Evolutionary conservation across 2,329 filamentous ascomycete genomes (phyloP).

Genomic region (Decorospora gaudefroyi): DNA sequence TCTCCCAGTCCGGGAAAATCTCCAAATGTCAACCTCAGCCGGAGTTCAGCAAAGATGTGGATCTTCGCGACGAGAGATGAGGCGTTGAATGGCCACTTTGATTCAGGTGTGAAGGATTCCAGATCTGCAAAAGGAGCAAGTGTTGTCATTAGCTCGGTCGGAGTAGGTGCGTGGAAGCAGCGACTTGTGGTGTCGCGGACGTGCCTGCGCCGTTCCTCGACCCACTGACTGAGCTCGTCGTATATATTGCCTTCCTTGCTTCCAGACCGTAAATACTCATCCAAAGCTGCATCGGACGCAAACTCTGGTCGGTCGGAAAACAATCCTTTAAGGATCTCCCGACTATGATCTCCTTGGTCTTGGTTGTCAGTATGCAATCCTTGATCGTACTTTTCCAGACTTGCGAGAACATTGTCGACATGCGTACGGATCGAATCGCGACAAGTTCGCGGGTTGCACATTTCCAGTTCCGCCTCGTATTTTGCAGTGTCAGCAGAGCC

Average conservation of each 20-base stretch:
- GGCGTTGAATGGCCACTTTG: not conserved
- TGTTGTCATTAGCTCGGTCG: not conserved
- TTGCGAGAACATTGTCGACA: not conserved
- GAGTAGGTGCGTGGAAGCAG: not conserved
- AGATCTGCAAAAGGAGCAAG: not conserved
- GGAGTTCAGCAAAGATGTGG: constrained; percentile 1
- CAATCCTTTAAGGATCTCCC: not conserved
- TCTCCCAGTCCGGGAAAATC: constrained; percentile 1
- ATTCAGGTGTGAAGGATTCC: no score
- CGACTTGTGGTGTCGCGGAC: not conserved
- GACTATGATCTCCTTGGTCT: not conserved
- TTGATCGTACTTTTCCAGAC: not conserved
- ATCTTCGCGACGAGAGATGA: not conserved
- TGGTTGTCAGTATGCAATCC: not conserved
- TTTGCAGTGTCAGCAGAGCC: not conserved
- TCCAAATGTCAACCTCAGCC: not conserved
- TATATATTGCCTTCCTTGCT: not conserved
- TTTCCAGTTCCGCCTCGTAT: not conserved
- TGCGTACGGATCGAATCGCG: not conserved
- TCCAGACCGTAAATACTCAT: not conserved
- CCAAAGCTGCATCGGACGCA: not conserved
- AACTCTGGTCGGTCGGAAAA: not conserved
- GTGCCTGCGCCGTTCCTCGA: not conserved
- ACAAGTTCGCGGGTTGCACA: not conserved
- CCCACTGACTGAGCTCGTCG: not conserved